These are phyloP conservation scores for Raphanus hybrid DNA, from an alignment of 441 rosid genomes.

Conservation along the genomic window DNA sequence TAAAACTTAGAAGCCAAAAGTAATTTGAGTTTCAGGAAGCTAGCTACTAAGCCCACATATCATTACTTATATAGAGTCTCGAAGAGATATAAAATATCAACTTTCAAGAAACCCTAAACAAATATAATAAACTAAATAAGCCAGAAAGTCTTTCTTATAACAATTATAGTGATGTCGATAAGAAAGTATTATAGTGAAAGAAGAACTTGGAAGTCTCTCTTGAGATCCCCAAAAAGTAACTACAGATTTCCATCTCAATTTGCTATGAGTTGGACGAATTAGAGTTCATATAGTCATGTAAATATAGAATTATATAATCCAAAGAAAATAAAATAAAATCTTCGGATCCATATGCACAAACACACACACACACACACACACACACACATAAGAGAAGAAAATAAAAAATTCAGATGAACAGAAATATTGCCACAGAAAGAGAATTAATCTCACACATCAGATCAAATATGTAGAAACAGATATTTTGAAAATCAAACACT, in stretches of 20 bases:
- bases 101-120: constrained; percentile 34
- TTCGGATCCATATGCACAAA: constrained; percentile 8
- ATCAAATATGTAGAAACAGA: background rate
- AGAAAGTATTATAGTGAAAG: background rate
- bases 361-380: background rate
- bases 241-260: background rate
- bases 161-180: too few relatives aligned
- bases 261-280: constrained; percentile 8
- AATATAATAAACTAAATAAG: background rate
- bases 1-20: background rate
- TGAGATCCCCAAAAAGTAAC: constrained; percentile 30
- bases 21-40: background rate
- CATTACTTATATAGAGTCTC: background rate
- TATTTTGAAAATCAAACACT: background rate
- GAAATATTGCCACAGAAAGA: background rate
- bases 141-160: background rate
- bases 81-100: constrained; percentile 9
- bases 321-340: background rate
- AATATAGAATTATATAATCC: background rate
- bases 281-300: constrained; percentile 12
- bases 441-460: background rate
- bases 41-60: background rate
- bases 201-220: constrained; percentile 22
- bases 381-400: background rate
- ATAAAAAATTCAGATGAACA: constrained; percentile 14